Evolutionary conservation across 352 stramenopile genomes (phyloP).

Genomic region (Thalassiosira hispida): DNA sequence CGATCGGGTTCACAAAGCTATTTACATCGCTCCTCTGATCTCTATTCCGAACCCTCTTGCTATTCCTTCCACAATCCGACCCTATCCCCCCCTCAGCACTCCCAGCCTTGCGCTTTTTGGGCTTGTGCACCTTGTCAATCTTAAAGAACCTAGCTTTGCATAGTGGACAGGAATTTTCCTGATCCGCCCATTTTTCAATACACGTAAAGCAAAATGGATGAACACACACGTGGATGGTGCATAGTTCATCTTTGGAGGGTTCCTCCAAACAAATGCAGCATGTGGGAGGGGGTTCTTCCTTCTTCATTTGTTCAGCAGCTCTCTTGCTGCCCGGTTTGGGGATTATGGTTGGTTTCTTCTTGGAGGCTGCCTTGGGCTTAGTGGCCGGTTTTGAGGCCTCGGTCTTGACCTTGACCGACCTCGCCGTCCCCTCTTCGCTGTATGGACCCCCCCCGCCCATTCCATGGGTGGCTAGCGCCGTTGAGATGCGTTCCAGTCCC

Average conservation of each 20-base stretch:
- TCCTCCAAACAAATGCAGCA: constrained; percentile 78
- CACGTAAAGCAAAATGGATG: constrained; percentile 58
- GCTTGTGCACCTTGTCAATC: constrained; percentile 59
- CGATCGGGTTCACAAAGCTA: constrained; percentile 42
- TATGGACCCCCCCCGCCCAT: constrained; percentile 4
- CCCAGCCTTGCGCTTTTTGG: not conserved
- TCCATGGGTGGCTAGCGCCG: constrained; percentile 20
- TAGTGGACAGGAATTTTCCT: constrained; percentile 58
- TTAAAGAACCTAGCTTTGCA: constrained; percentile 67
- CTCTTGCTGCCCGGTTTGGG: not conserved
- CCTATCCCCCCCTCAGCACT: not conserved
- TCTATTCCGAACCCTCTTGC: constrained; percentile 68
- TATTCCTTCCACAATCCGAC: constrained; percentile 33
- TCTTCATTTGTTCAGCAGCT: not conserved
- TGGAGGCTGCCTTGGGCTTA: not conserved
- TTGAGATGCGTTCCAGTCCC: constrained; percentile 30
- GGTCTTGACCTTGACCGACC: too few species aligned
- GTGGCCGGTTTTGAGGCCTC: not conserved
- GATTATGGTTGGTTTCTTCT: constrained; percentile 2
- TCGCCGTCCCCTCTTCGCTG: too few species aligned
- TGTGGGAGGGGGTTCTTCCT: constrained; percentile 6
- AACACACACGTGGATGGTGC: constrained; percentile 28
- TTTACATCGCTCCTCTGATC: constrained; percentile 64
- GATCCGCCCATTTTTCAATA: constrained; percentile 56
- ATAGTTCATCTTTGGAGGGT: constrained; percentile 56